Evolutionary conservation across 1,139 yeast species (phyloP).

Genomic region (Taphrina flavorubra): DNA sequence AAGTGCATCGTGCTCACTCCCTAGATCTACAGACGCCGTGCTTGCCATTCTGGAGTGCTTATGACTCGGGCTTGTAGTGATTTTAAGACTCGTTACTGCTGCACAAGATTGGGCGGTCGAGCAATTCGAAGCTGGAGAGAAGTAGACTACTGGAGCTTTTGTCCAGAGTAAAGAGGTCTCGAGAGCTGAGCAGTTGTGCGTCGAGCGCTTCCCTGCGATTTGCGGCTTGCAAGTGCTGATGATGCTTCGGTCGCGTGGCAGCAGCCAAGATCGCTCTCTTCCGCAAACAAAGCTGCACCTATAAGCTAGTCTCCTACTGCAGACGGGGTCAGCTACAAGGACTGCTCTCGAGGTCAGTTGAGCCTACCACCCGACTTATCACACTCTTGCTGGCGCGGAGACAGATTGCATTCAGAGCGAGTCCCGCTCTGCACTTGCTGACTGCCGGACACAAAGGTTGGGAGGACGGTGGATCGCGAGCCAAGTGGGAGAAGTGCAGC

Average conservation of each 20-base stretch:
- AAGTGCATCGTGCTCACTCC: not conserved
- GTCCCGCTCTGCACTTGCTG: too few species aligned
- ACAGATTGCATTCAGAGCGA: too few species aligned
- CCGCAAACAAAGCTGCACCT: not conserved
- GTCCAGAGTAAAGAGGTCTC: not conserved
- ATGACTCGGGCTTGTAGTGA: too few species aligned
- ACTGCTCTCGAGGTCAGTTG: too few species aligned
- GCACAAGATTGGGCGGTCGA: not conserved
- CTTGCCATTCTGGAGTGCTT: not conserved
- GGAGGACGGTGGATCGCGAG: too few species aligned
- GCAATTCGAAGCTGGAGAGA: too few species aligned
- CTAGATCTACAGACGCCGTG: not conserved
- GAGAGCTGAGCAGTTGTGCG: not conserved
- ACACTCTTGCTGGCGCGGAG: too few species aligned
- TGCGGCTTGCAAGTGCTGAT: conserved; percentile 6
- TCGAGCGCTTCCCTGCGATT: not conserved
- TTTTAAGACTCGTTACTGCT: not conserved
- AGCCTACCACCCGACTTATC: too few species aligned
- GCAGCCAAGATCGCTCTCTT: not conserved
- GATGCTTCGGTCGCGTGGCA: conserved; percentile 7
- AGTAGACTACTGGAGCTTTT: not conserved
- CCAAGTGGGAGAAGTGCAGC: too few species aligned
- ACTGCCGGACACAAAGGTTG: too few species aligned
- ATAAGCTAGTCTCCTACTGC: not conserved
- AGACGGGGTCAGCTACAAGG: too few species aligned